Evolutionary conservation across 139 green algal genomes (phyloP).

Genomic region (Desmodesmus armatus): DNA sequence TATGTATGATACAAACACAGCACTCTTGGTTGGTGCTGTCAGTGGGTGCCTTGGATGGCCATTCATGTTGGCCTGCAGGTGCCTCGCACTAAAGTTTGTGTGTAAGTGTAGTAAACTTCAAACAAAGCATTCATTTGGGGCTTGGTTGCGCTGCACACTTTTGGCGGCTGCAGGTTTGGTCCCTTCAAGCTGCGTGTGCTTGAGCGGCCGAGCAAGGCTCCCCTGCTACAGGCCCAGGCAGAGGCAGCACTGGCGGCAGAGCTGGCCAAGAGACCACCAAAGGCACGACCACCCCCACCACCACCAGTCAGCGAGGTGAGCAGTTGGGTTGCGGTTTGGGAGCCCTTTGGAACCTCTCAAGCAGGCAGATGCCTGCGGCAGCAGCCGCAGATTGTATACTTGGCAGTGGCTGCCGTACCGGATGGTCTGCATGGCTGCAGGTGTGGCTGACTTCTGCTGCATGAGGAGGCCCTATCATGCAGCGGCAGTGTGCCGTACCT

Average conservation of each 20-base stretch:
- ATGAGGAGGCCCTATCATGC: no score
- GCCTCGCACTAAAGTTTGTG: not conserved
- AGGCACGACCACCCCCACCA: conserved; percentile 51
- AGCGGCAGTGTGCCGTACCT: no score
- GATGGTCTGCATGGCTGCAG: no score
- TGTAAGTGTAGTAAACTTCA: not conserved
- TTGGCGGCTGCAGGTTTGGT: not conserved
- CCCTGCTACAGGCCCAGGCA: conserved; percentile 66
- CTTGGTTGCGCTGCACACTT: not conserved
- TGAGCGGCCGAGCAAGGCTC: conserved; percentile 75
- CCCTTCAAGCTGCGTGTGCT: conserved; percentile 69
- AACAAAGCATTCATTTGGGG: no score
- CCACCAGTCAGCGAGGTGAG: conserved; percentile 57
- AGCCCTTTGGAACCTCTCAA: no score
- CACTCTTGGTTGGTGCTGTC: not conserved
- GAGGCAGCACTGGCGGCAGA: conserved; percentile 60
- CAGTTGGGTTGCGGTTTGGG: not conserved
- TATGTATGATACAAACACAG: no score
- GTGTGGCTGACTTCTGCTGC: no score
- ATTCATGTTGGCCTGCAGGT: not conserved
- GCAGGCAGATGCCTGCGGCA: not conserved
- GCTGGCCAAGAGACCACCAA: conserved; percentile 58
- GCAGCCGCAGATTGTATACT: no score
- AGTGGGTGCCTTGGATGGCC: not conserved
- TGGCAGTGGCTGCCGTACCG: no score